These are phyloP conservation scores for Megacollybia platyphylla DNA, from an alignment of 1,284 basidiomycete genomes.

Conservation along the genomic window DNA sequence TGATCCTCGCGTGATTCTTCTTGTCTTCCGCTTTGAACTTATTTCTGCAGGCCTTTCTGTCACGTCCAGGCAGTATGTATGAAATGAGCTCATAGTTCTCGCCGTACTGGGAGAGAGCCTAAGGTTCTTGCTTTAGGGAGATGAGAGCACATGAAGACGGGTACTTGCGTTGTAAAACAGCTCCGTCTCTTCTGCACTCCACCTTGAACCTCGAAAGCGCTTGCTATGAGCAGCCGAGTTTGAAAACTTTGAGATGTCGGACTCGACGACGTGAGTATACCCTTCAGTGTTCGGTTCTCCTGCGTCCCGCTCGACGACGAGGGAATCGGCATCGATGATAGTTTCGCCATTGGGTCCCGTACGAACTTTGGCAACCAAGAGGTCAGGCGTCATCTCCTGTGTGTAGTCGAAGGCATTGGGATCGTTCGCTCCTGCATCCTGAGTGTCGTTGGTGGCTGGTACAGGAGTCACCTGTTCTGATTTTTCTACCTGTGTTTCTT, in stretches of 20 bases:
- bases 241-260: conserved; percentile 70
- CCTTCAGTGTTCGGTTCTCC: conserved; percentile 51
- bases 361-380: conserved; percentile 71
- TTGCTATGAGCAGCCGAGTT: conserved; percentile 78
- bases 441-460: conserved; percentile 8
- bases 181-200: conserved; percentile 80
- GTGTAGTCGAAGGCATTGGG: conserved; percentile 56
- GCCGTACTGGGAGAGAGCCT: conserved; percentile 81
- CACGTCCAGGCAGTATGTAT: conserved; percentile 73
- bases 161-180: conserved; percentile 66
- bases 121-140: conserved; percentile 2
- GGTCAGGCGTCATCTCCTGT: conserved; percentile 46
- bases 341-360: conserved; percentile 74
- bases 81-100: conserved; percentile 90
- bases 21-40: conserved; percentile 87
- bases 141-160: conserved; percentile 4
- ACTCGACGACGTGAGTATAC: conserved; percentile 75
- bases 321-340: conserved; percentile 69
- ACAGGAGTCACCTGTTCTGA: conserved; percentile 10
- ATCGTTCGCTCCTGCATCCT: conserved; percentile 3
- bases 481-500: conserved; percentile 20
- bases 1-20: conserved; percentile 58
- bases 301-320: conserved; percentile 58
- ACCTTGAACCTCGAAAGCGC: conserved; percentile 64
- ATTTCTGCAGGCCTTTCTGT: conserved; percentile 79